Evolutionary conservation across 2,329 filamentous ascomycete genomes (phyloP), one percentile per base, ranked within the genome.

Genomic region (Fusarium anthophilum): DNA sequence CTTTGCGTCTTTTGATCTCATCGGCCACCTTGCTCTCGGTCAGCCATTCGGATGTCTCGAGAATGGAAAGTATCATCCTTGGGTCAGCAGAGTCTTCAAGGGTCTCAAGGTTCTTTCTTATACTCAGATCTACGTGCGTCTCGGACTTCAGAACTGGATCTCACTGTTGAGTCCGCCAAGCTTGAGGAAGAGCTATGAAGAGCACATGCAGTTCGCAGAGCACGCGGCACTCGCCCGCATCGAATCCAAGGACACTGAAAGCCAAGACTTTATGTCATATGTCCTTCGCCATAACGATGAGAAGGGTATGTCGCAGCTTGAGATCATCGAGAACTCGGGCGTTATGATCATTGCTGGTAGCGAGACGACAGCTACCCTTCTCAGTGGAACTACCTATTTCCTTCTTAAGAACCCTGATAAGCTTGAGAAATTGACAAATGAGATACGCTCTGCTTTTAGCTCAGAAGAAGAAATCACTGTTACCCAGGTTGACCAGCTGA

Each of bases 231-330:
- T 66, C 2, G 63, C 63, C 9, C 66, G 66, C 0, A 15, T 68
- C 2, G 55, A 68, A 12, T 38, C 47, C 5, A 62, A 54, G 2
- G 47, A 54, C 10, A 44, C 47, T 0, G 43, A 44, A 5, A 62
- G 37, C 0, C 41, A 62, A 11, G 66, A 68, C 4, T 68, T 68
- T 1, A 68, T 68, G 63, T 68, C 63, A 0, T 68, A 68, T 6
- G 35, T 68, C 3, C 66, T 68, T 22, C 66, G 66, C 2, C 28
- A 68, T 12, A 68, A 68, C 2, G 66, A 68, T 18, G 66, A 68
- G 4, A 38, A 57, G 3, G 66, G 66, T 4, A 62, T 68, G 63
- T 68, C 66, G 0, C 14, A 38, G 3, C n/a, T 43, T n/a, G 66
- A 68, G 5, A 68, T 68, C 1, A 17, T 68, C 1, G 66, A 68